Base-by-base conservation (phyloP, 257 asterid species). In the Solanum acaule region DNA sequence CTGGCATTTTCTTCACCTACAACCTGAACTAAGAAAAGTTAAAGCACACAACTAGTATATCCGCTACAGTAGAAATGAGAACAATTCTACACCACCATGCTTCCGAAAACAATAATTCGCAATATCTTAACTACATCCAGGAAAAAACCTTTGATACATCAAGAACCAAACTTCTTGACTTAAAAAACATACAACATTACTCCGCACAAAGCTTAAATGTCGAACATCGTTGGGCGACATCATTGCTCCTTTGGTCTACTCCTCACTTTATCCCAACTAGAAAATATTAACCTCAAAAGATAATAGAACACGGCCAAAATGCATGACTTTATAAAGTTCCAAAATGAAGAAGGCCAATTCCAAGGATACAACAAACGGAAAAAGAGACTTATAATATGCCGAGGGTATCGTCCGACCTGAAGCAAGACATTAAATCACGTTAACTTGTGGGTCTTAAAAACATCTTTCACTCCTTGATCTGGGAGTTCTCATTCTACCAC, bases 271-370 rank as follows among this genome's bases (percentile, higher is more conserved):
- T n/a, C n/a, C n/a, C n/a, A n/a, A n/a, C n/a, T n/a, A n/a, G n/a
- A 92, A 86, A 93, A 90, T 16, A 96, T 34, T 44, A 93, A 83
- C 56, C 94, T 83, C 90, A 93, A 84, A 9, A 95, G 86, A 33
- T 95, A 92, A 84, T 88, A 93, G 40, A 95, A 85, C 73, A 95
- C 83, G 4, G 94, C 92, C 85, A 90, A 91, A 85, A 93, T 89
- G 88, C 98, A 96, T 1, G 98, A 90, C 89, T 93, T 46, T 3
- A 95, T 35, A 38, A 96, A 96, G 88, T 94, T 93, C 99, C 98
- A 96, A 92, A 96, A 96, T 33, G 98, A 95, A 22, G 98, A 95
- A n/a, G 99, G 99, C 98, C 99, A 96, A 88, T 94, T 94, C 98
- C 99, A 94, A 8, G 99, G 99, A 90, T 94, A 96, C 44, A 96